These are phyloP conservation scores for Ploettnerulaceae sp. DNA, from an alignment of 2,329 filamentous ascomycete genomes.

Conservation along the genomic window DNA sequence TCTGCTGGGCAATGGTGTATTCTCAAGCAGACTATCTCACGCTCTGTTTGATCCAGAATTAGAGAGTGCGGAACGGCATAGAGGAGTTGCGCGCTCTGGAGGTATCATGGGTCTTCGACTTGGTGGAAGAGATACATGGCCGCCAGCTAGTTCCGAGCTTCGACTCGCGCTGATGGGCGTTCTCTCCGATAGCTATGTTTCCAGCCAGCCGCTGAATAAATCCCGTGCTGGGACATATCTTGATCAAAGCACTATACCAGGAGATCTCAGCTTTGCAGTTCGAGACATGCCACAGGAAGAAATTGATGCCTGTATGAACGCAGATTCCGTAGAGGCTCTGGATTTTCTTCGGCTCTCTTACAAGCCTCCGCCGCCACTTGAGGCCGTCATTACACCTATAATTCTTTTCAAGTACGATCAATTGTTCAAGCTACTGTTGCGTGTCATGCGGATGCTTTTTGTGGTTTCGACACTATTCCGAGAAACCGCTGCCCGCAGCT, in stretches of 20 bases:
- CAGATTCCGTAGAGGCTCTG: conserved; percentile 78
- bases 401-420: conserved; percentile 77
- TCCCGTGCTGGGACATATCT: conserved; percentile 32
- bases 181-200: conserved; percentile 66
- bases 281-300: conserved; percentile 74
- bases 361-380: conserved; percentile 65
- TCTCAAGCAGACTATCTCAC: conserved; percentile 72
- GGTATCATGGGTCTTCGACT: conserved; percentile 77
- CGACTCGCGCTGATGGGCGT: conserved; percentile 83
- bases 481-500: conserved; percentile 44
- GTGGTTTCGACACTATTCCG: conserved; percentile 63
- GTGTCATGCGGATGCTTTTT: conserved; percentile 73
- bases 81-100: conserved; percentile 63
- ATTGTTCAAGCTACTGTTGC: conserved; percentile 75
- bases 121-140: conserved; percentile 79
- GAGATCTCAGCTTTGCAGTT: conserved; percentile 76
- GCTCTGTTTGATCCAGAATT: conserved; percentile 82
- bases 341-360: conserved; percentile 90
- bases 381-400: conserved; percentile 65
- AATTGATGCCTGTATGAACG: conserved; percentile 77
- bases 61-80: conserved; percentile 68
- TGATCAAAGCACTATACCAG: conserved; percentile 48
- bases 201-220: conserved; percentile 20
- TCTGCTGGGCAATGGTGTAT: conserved; percentile 78
- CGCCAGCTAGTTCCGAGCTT: conserved; percentile 90